Percentiles rank a stretch among this genome's conserved stretches.
Conservation (phyloP, 805 yeast species). For the Metschnikowia sp. region DNA sequence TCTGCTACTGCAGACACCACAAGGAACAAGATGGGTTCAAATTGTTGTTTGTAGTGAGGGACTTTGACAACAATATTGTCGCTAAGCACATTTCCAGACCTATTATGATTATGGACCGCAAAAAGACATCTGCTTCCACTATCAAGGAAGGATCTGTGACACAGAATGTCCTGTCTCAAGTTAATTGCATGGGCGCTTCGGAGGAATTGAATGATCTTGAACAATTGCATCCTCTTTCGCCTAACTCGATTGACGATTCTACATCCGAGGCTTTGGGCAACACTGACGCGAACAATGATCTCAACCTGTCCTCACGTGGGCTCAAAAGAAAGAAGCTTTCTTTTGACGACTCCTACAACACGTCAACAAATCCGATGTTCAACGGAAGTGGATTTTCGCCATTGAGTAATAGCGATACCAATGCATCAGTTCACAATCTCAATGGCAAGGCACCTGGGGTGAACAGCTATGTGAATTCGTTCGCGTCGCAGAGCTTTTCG, state of each 20-base stretch:
- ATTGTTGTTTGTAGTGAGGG: conserved; percentile 62
- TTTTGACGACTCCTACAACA: conserved; percentile 41
- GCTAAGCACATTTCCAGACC: conserved; percentile 71
- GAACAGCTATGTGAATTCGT: neutral
- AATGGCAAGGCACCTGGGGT: conserved; percentile 6
- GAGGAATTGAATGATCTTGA: conserved; percentile 8
- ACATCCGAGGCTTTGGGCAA: conserved; percentile 50
- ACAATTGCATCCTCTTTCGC: conserved; percentile 47
- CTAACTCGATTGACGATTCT: conserved; percentile 60
- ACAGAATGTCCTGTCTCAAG: neutral
- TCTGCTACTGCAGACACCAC: conserved; percentile 96
- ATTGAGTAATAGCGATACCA: conserved; percentile 43
- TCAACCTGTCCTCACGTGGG: conserved; percentile 25
- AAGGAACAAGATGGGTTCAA: conserved; percentile 83
- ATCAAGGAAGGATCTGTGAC: conserved; percentile 13
- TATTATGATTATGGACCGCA: conserved; percentile 92
- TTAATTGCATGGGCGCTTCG: neutral
- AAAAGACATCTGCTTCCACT: conserved; percentile 50
- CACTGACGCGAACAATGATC: conserved; percentile 29
- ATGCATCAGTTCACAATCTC: conserved; percentile 25
- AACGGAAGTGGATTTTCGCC: conserved; percentile 46
- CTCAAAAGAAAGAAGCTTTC: conserved; percentile 49
- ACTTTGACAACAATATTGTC: conserved; percentile 56
- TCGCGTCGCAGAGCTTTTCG: conserved; percentile 1
- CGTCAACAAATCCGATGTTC: conserved; percentile 35